Conservation (phyloP, 495 filamentous ascomycete genomes). For the Collariella sp. region DNA sequence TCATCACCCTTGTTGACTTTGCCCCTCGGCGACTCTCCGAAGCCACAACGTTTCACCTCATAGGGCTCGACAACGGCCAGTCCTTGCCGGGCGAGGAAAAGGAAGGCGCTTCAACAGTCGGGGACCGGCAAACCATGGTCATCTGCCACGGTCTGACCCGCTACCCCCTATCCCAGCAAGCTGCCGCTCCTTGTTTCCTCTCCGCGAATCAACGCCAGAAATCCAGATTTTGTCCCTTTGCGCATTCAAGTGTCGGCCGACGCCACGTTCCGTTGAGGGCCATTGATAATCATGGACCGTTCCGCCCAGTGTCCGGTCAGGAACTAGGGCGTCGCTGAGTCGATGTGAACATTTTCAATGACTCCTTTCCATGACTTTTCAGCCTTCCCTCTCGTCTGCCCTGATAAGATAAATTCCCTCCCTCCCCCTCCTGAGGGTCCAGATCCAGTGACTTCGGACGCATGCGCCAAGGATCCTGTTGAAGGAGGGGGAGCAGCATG, state of each 20-base stretch:
- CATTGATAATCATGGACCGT: not conserved
- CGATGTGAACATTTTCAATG: not conserved
- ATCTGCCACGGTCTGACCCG: not conserved
- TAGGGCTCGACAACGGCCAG: no score
- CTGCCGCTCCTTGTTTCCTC: not conserved
- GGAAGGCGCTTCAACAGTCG: no score
- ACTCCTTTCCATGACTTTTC: not conserved
- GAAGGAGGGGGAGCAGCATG: no score
- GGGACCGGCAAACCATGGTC: no score
- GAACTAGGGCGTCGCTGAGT: not conserved
- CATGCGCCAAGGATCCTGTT: no score
- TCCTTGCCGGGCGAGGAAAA: no score
- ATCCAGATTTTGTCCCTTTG: not conserved
- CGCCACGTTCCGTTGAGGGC: conserved; percentile 2
- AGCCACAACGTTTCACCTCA: no score
- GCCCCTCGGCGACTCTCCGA: no score
- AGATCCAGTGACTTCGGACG: no score
- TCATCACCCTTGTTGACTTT: not conserved
- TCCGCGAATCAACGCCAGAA: conserved; percentile 1
- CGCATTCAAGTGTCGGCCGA: not conserved
- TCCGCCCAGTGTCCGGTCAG: conserved; percentile 1
- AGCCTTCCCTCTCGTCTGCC: not conserved
- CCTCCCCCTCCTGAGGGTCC: no score
- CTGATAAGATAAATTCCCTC: not conserved
- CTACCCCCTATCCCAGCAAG: not conserved